These are phyloP conservation scores for Hura crepitans DNA, from an alignment of 441 rosid genomes.

Conservation along the genomic window DNA sequence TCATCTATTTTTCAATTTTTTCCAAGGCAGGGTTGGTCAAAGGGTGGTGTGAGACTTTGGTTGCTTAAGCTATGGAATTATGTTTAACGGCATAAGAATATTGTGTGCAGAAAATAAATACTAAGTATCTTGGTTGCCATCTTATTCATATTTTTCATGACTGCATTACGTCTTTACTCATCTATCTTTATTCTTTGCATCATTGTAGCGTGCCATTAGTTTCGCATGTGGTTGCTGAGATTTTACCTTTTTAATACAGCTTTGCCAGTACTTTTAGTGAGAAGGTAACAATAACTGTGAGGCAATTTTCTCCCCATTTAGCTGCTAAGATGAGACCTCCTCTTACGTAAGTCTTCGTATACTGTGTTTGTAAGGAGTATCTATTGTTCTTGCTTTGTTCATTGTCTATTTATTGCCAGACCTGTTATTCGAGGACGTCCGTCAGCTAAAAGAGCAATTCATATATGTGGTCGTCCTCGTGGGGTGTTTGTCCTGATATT, in stretches of 20 bases:
- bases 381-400: constrained; percentile 14
- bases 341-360: constrained; percentile 50
- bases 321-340: constrained; percentile 99
- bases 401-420: constrained; percentile 40
- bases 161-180: background rate
- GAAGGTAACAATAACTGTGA: constrained; percentile 76
- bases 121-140: background rate
- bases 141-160: background rate
- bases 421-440: constrained; percentile 95
- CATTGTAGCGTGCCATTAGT: background rate
- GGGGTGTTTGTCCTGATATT: constrained; percentile 76
- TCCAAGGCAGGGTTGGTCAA: background rate
- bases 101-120: background rate
- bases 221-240: constrained; percentile 15
- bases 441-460: constrained; percentile 73
- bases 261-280: constrained; percentile 91
- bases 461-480: constrained; percentile 89
- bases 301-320: constrained; percentile 85
- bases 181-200: background rate
- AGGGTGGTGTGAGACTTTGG: background rate
- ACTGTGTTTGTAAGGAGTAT: constrained; percentile 17
- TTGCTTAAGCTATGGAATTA: background rate
- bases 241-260: constrained; percentile 43
- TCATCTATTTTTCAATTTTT: too few relatives aligned
- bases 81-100: background rate